A percentile compares a stretch with the other conserved stretches of the same genome.
phyloP scores from a whole-genome alignment of 768 basidiomycete genomes.

The Phanerochaete carnosa region DNA sequence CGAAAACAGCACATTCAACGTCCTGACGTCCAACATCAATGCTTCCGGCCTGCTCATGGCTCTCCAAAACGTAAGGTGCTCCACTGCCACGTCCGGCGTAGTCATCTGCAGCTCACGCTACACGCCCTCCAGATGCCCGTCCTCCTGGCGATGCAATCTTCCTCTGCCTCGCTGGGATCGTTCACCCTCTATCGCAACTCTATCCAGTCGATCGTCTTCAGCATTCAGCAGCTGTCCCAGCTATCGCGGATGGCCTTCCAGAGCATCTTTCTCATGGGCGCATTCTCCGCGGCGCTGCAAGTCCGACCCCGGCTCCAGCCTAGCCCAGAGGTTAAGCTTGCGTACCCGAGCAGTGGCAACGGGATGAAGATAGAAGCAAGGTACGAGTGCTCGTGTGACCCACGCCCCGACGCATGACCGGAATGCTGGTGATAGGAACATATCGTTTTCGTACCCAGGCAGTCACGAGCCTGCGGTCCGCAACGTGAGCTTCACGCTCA shows the following conservation, averaged over 20 bases:
- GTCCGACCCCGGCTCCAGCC: slow-evolving; percentile 69
- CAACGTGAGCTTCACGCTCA: slow-evolving; percentile 66
- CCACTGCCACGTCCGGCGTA: slow-evolving; percentile 4
- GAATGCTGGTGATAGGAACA: slow-evolving; percentile 33
- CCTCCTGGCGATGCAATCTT: slow-evolving; percentile 66
- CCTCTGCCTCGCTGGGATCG: slow-evolving; percentile 76
- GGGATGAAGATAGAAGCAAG: slow-evolving; percentile 73
- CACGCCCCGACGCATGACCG: background rate
- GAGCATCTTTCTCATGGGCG: slow-evolving; percentile 81
- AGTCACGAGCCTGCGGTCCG: slow-evolving; percentile 61
- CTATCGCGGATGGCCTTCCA: slow-evolving; percentile 78
- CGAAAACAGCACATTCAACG: background rate
- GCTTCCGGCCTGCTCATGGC: slow-evolving; percentile 61
- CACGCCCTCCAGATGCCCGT: slow-evolving; percentile 62
- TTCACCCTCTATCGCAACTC: slow-evolving; percentile 78
- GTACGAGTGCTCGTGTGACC: slow-evolving; percentile 33
- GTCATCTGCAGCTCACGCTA: slow-evolving; percentile 11
- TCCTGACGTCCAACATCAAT: slow-evolving; percentile 34
- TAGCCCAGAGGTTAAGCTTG: slow-evolving; percentile 44
- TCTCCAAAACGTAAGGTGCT: slow-evolving; percentile 58
- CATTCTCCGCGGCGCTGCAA: slow-evolving; percentile 76
- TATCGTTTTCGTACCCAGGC: slow-evolving; percentile 82
- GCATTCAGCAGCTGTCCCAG: slow-evolving; percentile 58
- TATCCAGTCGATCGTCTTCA: slow-evolving; percentile 66
- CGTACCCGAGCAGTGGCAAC: slow-evolving; percentile 42